phyloP scores from a whole-genome alignment of 1,139 yeast species.

The Arxiozyma bovina region DNA sequence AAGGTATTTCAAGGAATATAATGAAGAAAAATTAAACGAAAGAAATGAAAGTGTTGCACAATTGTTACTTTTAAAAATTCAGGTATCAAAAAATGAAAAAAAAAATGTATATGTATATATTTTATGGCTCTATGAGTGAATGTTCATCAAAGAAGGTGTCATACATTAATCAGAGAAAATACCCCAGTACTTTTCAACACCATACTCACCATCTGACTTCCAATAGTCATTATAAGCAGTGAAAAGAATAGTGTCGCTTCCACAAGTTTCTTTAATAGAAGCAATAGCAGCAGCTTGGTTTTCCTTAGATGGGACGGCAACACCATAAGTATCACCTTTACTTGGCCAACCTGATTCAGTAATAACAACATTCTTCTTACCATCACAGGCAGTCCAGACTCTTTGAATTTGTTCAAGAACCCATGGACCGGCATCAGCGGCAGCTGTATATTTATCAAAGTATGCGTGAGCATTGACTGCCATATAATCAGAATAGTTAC shows the following conservation, averaged over 20 bases:
- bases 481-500: conserved; percentile 64
- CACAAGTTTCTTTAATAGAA: conserved; percentile 47
- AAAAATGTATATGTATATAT: background rate
- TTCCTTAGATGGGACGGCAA: conserved; percentile 54
- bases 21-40: background rate
- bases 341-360: conserved; percentile 84
- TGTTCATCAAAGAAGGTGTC: background rate
- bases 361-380: conserved; percentile 48
- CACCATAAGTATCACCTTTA: conserved; percentile 54
- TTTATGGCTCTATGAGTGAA: background rate
- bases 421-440: conserved; percentile 65
- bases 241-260: conserved; percentile 51
- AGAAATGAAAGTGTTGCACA: background rate
- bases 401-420: conserved; percentile 54
- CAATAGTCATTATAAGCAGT: conserved; percentile 69
- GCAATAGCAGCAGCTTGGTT: conserved; percentile 56
- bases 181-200: conserved; percentile 72
- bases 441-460: conserved; percentile 63
- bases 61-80: background rate
- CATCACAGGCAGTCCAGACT: conserved; percentile 58
- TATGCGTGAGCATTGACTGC: conserved; percentile 78
- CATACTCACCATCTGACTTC: conserved; percentile 60
- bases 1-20: background rate
- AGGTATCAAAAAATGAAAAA: background rate
- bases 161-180: conserved; percentile 25